Conservation (phyloP, 1,139 yeast species). For the Kluyveromyces sp. region DNA sequence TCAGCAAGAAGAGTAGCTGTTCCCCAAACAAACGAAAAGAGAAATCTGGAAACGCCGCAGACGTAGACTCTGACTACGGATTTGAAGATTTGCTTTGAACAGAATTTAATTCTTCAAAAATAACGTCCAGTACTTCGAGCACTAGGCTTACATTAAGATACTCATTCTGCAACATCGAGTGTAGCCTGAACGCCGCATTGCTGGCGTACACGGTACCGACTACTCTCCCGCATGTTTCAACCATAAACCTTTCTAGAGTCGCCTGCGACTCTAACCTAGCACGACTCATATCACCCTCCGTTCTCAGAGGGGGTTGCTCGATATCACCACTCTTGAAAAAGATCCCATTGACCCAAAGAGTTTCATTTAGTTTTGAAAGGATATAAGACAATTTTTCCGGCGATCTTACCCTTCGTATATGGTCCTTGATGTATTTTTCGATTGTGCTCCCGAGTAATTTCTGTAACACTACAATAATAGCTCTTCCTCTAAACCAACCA, state of each 20-base stretch:
- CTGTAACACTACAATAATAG: conserved; percentile 72
- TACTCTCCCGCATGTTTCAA: conserved; percentile 63
- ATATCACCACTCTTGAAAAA: conserved; percentile 14
- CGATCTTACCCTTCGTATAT: conserved; percentile 39
- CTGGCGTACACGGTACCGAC: conserved; percentile 65
- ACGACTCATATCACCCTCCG: conserved; percentile 45
- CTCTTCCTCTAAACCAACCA: conserved; percentile 80
- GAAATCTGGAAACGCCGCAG: background rate
- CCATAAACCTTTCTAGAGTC: conserved; percentile 50
- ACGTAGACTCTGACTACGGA: conserved; percentile 6
- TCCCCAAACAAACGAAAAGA: background rate
- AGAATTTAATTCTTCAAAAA: conserved; percentile 14
- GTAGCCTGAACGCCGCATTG: conserved; percentile 54
- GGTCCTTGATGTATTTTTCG: conserved; percentile 60
- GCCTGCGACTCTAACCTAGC: conserved; percentile 54
- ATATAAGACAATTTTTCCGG: conserved; percentile 46
- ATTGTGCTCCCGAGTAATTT: conserved; percentile 85
- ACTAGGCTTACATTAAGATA: conserved; percentile 59
- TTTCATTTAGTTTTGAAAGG: conserved; percentile 38
- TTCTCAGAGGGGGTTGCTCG: conserved; percentile 32
- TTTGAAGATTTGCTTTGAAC: conserved; percentile 4
- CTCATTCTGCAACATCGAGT: conserved; percentile 69
- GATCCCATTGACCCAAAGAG: conserved; percentile 47
- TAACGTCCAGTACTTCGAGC: conserved; percentile 47
- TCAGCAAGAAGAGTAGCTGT: too few relatives aligned